Evolutionary conservation across 129 eudicot genomes (phyloP).

Genomic region (Flaveria ramosissima): DNA sequence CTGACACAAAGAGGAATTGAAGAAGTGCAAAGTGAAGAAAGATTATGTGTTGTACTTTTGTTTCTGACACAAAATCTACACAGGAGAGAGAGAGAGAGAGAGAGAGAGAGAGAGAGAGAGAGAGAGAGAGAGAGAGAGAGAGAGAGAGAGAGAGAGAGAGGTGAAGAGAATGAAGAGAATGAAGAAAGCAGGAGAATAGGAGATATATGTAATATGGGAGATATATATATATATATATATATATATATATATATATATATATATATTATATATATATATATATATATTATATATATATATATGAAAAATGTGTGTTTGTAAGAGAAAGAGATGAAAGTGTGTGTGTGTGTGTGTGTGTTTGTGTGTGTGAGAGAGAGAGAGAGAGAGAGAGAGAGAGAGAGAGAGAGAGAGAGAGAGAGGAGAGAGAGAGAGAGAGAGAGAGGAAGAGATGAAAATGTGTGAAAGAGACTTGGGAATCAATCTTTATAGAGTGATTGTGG

Average conservation of each 20-base stretch:
- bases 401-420: neutral
- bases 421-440: constrained; percentile 41
- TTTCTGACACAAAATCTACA: constrained; percentile 56
- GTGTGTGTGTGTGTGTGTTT: neutral
- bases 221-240: too few relatives aligned
- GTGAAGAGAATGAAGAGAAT: constrained; percentile 35
- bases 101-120: neutral
- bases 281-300: too few relatives aligned
- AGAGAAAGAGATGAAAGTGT: constrained; percentile 43
- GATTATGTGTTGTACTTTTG: constrained; percentile 37
- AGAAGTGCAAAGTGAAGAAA: constrained; percentile 44
- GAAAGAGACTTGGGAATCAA: constrained; percentile 38
- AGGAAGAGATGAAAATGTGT: neutral
- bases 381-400: constrained; percentile 40
- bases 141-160: neutral
- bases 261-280: too few relatives aligned
- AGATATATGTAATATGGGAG: neutral
- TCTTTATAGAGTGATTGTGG: constrained; percentile 33
- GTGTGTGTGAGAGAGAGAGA: neutral
- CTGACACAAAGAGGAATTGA: constrained; percentile 55
- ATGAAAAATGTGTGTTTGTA: constrained; percentile 37
- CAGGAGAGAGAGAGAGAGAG: constrained; percentile 21
- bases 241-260: too few relatives aligned
- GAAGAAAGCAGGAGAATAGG: constrained; percentile 40
- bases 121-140: neutral